Evolutionary conservation across 768 basidiomycete genomes (phyloP).

Genomic region (Termitomyces sp.): DNA sequence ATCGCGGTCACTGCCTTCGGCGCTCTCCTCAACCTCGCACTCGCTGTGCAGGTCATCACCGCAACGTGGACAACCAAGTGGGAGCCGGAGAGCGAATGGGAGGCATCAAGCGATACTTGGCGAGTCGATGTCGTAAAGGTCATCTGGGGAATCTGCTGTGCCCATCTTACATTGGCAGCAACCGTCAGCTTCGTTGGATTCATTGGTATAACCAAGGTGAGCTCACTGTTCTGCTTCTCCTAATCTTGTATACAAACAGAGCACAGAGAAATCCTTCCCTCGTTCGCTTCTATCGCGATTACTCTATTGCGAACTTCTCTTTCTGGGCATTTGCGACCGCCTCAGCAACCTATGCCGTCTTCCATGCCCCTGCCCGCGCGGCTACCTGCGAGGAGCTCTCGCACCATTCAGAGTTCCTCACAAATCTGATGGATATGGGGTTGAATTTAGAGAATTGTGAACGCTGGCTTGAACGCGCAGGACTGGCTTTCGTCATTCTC

Average conservation of each 20-base stretch:
- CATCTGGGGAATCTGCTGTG: constrained; percentile 57
- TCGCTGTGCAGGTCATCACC: constrained; percentile 23
- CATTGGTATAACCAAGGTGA: constrained; percentile 63
- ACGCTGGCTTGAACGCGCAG: constrained; percentile 65
- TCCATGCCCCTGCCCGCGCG: constrained; percentile 49
- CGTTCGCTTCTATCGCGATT: constrained; percentile 79
- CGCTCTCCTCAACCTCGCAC: constrained; percentile 24
- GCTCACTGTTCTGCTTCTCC: constrained; percentile 12
- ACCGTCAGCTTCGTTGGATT: constrained; percentile 62
- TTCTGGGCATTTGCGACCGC: constrained; percentile 59
- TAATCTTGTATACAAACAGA: constrained; percentile 1
- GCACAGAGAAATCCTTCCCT: constrained; percentile 54
- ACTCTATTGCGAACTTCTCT: constrained; percentile 72
- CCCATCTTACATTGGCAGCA: constrained; percentile 64
- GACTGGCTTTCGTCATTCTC: constrained; percentile 51
- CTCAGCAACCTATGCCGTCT: constrained; percentile 53
- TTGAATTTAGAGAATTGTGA: constrained; percentile 80
- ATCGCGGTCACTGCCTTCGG: constrained; percentile 23
- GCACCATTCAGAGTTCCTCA: constrained; percentile 69
- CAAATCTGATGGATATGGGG: constrained; percentile 64
- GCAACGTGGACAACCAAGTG: constrained; percentile 29
- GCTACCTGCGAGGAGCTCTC: constrained; percentile 72
- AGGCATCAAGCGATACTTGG: constrained; percentile 32
- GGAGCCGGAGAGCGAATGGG: constrained; percentile 46
- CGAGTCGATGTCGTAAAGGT: constrained; percentile 40